Evolutionary conservation across 23 red algal genomes (phyloP).

Genomic region (Gracilaria caudata): DNA sequence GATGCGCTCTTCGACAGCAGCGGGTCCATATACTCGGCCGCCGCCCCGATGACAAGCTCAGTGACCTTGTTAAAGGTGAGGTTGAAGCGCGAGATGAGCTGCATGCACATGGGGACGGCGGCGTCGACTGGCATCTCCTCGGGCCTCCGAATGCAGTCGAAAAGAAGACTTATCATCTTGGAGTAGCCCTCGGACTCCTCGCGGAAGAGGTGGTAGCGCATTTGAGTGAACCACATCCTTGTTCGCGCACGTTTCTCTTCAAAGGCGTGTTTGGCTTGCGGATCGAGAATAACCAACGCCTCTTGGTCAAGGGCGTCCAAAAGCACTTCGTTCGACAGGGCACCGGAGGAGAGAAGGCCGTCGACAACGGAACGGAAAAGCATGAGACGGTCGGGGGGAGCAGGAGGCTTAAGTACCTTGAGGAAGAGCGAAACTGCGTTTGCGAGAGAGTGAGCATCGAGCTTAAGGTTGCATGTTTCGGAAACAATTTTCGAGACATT

Average conservation of each 20-base stretch:
- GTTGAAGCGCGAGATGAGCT: slow-evolving; percentile 27
- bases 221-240: slow-evolving; percentile 21
- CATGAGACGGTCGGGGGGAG: not conserved
- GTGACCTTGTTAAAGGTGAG: slow-evolving; percentile 38
- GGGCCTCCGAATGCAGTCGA: slow-evolving; percentile 3
- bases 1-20: not conserved
- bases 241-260: slow-evolving; percentile 8
- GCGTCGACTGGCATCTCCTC: slow-evolving; percentile 2
- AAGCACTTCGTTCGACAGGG: not conserved
- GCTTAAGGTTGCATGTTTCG: slow-evolving; percentile 1
- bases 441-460: slow-evolving; percentile 5
- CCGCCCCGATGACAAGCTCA: slow-evolving; percentile 57
- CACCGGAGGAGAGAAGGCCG: slow-evolving; percentile 4
- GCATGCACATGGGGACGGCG: slow-evolving; percentile 4
- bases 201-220: slow-evolving; percentile 2
- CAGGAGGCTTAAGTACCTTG: slow-evolving; percentile 3
- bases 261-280: slow-evolving; percentile 15
- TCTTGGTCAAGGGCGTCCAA: slow-evolving; percentile 11
- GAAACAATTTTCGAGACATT: not conserved
- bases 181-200: slow-evolving; percentile 74
- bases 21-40: slow-evolving; percentile 17
- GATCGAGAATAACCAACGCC: slow-evolving; percentile 3
- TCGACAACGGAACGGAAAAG: slow-evolving; percentile 9
- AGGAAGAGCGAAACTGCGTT: slow-evolving; percentile 11
- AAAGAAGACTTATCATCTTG: slow-evolving; percentile 53